Conservation (phyloP, 2,329 filamentous ascomycete genomes). For the Botrytis sinoallii region DNA sequence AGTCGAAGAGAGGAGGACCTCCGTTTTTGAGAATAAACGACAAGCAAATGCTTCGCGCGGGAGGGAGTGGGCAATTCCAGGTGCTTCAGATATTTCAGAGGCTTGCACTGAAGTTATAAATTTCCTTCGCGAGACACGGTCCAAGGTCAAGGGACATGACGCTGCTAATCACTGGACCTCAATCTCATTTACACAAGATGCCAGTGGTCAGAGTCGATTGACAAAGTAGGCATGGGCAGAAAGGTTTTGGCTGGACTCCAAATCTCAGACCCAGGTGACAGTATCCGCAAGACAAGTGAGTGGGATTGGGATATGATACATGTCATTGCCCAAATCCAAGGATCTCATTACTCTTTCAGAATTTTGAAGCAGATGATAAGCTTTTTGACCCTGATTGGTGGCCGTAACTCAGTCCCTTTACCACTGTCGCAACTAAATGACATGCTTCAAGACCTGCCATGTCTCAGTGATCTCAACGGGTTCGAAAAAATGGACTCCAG, state of each 20-base stretch:
- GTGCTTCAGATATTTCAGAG: conserved; percentile 26
- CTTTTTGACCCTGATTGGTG: conserved; percentile 22
- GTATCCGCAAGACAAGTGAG: background rate
- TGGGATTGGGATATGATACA: conserved; percentile 38
- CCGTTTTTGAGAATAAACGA: conserved; percentile 35
- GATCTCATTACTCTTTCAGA: conserved; percentile 37
- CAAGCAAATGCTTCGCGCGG: conserved; percentile 32
- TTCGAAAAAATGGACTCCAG: conserved; percentile 2
- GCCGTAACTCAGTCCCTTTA: conserved; percentile 16
- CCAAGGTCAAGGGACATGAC: conserved; percentile 23
- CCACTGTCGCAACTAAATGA: conserved; percentile 20
- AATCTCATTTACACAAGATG: conserved; percentile 33
- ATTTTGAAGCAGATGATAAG: conserved; percentile 35
- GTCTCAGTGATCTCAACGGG: background rate
- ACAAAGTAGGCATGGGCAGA: conserved; percentile 26
- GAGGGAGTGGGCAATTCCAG: conserved; percentile 32
- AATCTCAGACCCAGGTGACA: background rate
- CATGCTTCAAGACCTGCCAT: conserved; percentile 29
- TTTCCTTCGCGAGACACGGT: conserved; percentile 23
- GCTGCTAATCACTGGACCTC: conserved; percentile 30
- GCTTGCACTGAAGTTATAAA: conserved; percentile 27
- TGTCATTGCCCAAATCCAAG: conserved; percentile 35
- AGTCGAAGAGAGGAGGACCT: conserved; percentile 23
- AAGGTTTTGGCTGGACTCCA: background rate
- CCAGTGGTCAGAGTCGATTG: conserved; percentile 30